Evolutionary conservation across 2,329 filamentous ascomycete species (phyloP).

Genomic region (Cladosporium sp.): DNA sequence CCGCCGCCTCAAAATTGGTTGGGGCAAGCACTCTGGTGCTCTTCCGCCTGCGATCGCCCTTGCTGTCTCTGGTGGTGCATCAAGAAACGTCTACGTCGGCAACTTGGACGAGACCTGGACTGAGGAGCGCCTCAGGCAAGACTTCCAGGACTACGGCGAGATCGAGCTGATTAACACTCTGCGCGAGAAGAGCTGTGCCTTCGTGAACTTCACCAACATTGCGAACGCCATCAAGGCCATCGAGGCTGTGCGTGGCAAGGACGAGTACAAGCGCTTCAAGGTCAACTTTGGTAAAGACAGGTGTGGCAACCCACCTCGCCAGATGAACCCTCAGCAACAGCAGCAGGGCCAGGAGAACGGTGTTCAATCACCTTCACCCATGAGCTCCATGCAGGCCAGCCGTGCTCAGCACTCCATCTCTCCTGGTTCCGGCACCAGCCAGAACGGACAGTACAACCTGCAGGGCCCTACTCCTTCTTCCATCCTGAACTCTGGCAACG

Average conservation of each 20-base stretch:
- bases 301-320: constrained; percentile 92
- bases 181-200: constrained; percentile 97
- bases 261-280: constrained; percentile 98
- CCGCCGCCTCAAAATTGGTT: constrained; percentile 94
- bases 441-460: constrained; percentile 61
- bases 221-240: constrained; percentile 99
- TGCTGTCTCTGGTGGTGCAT: constrained; percentile 93
- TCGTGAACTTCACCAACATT: constrained; percentile 99
- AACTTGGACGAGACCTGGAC: constrained; percentile 98
- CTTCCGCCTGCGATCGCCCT: constrained; percentile 93
- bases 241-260: constrained; percentile 88
- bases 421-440: constrained; percentile 55
- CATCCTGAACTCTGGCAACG: constrained; percentile 74
- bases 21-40: constrained; percentile 98
- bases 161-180: constrained; percentile 97
- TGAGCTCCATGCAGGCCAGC: constrained; percentile 59
- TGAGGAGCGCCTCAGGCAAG: constrained; percentile 90
- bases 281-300: constrained; percentile 99
- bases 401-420: constrained; percentile 61
- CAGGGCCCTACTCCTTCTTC: constrained; percentile 66
- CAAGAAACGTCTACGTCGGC: constrained; percentile 97
- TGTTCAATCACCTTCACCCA: constrained; percentile 55
- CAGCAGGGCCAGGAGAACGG: constrained; percentile 63
- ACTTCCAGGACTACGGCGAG: constrained; percentile 96
- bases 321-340: constrained; percentile 64